These are phyloP conservation scores for Pseudocercospora vitis DNA, from an alignment of 2,329 filamentous ascomycete species.

Conservation along the genomic window DNA sequence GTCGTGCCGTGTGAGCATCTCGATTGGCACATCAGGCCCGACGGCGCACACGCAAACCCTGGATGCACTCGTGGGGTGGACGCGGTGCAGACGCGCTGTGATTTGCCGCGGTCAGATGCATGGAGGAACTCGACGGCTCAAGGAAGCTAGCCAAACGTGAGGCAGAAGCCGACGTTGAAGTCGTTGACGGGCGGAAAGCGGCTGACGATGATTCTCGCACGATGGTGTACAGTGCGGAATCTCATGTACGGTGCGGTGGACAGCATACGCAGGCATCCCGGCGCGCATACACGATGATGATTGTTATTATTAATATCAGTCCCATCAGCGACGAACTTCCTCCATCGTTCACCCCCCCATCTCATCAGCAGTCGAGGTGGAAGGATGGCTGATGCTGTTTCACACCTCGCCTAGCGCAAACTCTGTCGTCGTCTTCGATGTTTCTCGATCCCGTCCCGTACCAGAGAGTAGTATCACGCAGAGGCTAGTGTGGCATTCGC, in stretches of 20 bases:
- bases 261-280: too few species aligned
- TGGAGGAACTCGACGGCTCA: slow-evolving; percentile 1
- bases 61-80: neutral
- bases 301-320: too few species aligned
- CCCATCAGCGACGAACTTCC: too few species aligned
- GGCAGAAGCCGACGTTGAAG: neutral
- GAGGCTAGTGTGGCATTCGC: neutral
- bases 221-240: too few species aligned
- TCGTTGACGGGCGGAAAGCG: neutral
- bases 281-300: too few species aligned
- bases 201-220: neutral
- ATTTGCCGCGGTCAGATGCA: slow-evolving; percentile 4
- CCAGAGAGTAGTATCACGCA: too few species aligned
- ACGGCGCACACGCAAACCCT: slow-evolving; percentile 1
- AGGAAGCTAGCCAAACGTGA: slow-evolving; percentile 1
- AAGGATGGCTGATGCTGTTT: neutral
- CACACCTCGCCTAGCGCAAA: neutral
- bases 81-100: neutral
- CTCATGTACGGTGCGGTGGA: too few species aligned
- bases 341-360: too few species aligned
- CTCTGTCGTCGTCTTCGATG: neutral
- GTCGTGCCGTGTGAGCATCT: neutral
- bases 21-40: slow-evolving; percentile 4
- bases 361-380: too few species aligned
- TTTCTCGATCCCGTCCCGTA: slow-evolving; percentile 1